A percentile compares a stretch with the other conserved stretches of the same genome.
Conservation (phyloP, 1,284 basidiomycete genomes). For the Ganoderma leucocontextum region DNA sequence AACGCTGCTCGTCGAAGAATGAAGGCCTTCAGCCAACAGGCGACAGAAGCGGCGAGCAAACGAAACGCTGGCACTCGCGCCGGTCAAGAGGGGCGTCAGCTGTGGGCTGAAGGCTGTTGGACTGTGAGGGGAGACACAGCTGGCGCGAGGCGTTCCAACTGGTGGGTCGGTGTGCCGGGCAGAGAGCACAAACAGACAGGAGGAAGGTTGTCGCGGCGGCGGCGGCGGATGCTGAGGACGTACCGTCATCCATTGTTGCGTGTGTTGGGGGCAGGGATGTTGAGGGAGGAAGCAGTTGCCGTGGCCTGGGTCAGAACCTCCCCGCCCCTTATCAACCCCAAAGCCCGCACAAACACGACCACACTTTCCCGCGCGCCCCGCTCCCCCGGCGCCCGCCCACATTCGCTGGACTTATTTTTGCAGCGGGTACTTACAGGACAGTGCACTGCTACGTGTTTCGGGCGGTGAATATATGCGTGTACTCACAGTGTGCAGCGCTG, state of each 20-base stretch:
- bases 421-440: no score
- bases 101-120: conserved; percentile 38
- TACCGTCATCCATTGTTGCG: conserved; percentile 81
- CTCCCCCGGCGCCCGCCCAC: conserved; percentile 10
- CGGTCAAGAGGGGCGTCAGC: conserved; percentile 31
- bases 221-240: conserved; percentile 76
- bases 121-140: conserved; percentile 24
- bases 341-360: conserved; percentile 40
- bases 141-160: conserved; percentile 27
- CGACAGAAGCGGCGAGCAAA: conserved; percentile 32
- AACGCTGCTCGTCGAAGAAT: conserved; percentile 28
- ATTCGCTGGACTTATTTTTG: conserved; percentile 1
- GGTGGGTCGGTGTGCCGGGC: conserved; percentile 44
- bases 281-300: conserved; percentile 25
- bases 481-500: neutral
- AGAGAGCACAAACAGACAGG: conserved; percentile 41
- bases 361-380: conserved; percentile 35
- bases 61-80: conserved; percentile 17
- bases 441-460: neutral
- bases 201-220: conserved; percentile 46
- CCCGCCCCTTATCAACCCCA: conserved; percentile 30
- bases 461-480: conserved; percentile 1
- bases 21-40: conserved; percentile 45
- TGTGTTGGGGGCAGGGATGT: conserved; percentile 28
- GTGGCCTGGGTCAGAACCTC: conserved; percentile 21